Base-by-base conservation (phyloP, 257 asterid genomes). In the Handroanthus guayacan region DNA sequence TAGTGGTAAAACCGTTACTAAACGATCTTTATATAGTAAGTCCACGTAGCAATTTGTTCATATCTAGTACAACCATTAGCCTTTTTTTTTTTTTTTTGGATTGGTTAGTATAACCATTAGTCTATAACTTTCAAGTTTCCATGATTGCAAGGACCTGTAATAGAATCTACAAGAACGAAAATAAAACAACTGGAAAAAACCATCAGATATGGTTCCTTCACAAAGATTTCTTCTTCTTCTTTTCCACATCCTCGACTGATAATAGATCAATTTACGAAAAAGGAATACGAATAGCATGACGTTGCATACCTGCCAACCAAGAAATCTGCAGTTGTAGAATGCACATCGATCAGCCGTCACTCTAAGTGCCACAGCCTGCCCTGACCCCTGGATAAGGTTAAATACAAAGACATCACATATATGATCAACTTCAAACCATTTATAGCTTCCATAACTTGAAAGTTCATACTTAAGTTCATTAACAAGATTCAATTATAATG, bases 321-420 rank as follows among this genome's bases (percentile, higher is more conserved):
- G 96, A 86, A 95, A 95, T 73, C 95, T 89, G 89, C 97, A 95
- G 80, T 87, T 90, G 85, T 93, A 95, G 78, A 93, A 95, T 0
- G 95, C 97, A 73, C 95, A 93, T 12, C 92, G 96, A 76, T 95
- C 98, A 9, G 99, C 97, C 0, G 98, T 91, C 84, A 90, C 97
- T 77, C 99, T 84, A 73, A 91, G 67, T 31, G 98, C 99, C 85
- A 91, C 99, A 50, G 99, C 99, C 82, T 95, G 99, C 31, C 97
- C 97, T 17, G 99, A 93, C 20, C 97, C 98, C 99, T 93, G 52
- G 5, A 58, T 36, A 65, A 38, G 58, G 9, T 5, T 34, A 13
- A 81, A 45, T 9, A 65, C 17, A 81, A 55, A 61, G 10, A 12
- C 54, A 63, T 6, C 14, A 71, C 36, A 61, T 20, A 68, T 11